These are phyloP conservation scores for Infundibulicybe gibba DNA, from an alignment of 768 basidiomycete species.

Conservation along the genomic window DNA sequence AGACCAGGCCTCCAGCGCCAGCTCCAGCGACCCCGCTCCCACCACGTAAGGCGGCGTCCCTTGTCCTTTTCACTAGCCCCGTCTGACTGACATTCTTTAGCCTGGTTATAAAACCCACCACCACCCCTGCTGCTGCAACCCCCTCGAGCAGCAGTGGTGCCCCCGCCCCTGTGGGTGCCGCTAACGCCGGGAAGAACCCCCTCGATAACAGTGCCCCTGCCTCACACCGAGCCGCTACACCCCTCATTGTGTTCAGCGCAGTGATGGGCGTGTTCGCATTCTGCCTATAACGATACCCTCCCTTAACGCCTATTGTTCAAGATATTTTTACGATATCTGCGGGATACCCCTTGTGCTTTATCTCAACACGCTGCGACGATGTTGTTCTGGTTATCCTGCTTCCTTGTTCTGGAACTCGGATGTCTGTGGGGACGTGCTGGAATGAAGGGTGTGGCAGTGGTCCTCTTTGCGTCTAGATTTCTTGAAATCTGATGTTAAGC, in stretches of 20 bases:
- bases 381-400: conserved; percentile 4
- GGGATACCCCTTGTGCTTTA: conserved; percentile 12
- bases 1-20: conserved; percentile 3
- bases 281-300: conserved; percentile 31
- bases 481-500: conserved; percentile 19
- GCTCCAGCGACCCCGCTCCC: background rate
- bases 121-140: conserved; percentile 8
- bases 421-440: conserved; percentile 7
- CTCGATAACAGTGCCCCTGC: conserved; percentile 26
- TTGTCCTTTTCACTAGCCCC: background rate
- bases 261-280: conserved; percentile 33
- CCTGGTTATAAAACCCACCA: conserved; percentile 15
- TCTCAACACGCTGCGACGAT: conserved; percentile 13
- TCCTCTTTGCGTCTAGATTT: conserved; percentile 14
- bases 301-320: conserved; percentile 12
- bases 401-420: conserved; percentile 12
- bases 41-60: conserved; percentile 11
- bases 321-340: conserved; percentile 6
- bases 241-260: conserved; percentile 37
- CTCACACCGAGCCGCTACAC: conserved; percentile 33
- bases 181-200: conserved; percentile 38
- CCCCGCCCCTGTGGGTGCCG: conserved; percentile 37
- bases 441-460: conserved; percentile 13
- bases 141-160: background rate
- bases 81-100: conserved; percentile 7